These are phyloP conservation scores for Sporothrix brasiliensis DNA, from an alignment of 2,329 filamentous ascomycete genomes.

Conservation along the genomic window DNA sequence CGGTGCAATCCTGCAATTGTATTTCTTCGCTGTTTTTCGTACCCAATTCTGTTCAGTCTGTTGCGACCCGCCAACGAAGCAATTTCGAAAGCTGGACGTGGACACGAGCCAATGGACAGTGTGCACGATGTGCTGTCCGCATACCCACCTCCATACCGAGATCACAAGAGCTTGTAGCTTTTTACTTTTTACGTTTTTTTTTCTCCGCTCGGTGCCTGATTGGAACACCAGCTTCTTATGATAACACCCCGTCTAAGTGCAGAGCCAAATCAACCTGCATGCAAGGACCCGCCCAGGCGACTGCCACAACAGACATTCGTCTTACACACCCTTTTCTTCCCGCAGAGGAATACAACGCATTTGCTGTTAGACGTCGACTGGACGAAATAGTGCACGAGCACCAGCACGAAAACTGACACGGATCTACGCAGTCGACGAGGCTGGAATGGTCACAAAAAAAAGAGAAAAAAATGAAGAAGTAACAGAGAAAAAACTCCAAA, in stretches of 20 bases:
- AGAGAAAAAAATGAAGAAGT: conserved; percentile 31
- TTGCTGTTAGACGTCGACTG: conserved; percentile 21
- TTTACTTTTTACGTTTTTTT: conserved; percentile 24
- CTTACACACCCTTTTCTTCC: background rate
- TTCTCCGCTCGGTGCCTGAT: conserved; percentile 31
- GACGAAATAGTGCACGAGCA: background rate
- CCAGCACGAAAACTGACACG: background rate
- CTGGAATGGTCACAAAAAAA: too few relatives aligned
- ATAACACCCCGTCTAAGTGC: background rate
- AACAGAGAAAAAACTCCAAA: conserved; percentile 41
- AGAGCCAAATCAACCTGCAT: conserved; percentile 28
- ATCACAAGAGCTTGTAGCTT: conserved; percentile 43
- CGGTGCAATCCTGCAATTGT: background rate
- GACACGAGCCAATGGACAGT: conserved; percentile 42
- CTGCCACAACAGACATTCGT: conserved; percentile 10
- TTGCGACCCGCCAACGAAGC: conserved; percentile 7
- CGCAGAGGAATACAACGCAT: background rate
- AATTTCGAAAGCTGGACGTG: conserved; percentile 14
- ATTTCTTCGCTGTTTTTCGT: background rate
- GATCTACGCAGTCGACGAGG: background rate
- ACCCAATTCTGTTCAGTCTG: conserved; percentile 3
- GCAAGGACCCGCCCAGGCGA: conserved; percentile 31
- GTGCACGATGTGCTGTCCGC: conserved; percentile 40
- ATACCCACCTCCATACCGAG: conserved; percentile 28
- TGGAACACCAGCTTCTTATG: conserved; percentile 20